Percentiles rank a stretch among this genome's conserved stretches.
These are phyloP conservation scores for Achaetomium macrosporum DNA, from an alignment of 2,329 filamentous ascomycete species.

Conservation along the genomic window DNA sequence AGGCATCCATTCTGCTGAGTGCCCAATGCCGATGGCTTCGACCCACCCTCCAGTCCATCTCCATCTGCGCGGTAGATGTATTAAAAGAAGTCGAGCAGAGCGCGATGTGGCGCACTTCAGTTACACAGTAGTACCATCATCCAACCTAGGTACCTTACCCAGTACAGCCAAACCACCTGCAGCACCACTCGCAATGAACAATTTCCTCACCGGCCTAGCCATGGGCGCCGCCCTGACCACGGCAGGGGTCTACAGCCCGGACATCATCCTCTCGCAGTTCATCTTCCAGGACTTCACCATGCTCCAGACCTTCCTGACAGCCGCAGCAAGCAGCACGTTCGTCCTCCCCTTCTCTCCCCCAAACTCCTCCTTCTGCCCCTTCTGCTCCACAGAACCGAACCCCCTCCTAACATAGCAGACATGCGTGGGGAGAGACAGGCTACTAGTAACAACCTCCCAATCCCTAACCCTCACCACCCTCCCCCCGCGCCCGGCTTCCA, in stretches of 20 bases:
- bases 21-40: not conserved
- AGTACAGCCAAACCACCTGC: too few species aligned
- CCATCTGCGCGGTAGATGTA: too few species aligned
- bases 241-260: constrained; percentile 55
- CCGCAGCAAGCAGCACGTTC: constrained; percentile 57
- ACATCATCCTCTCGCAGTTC: constrained; percentile 56
- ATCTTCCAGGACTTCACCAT: constrained; percentile 58
- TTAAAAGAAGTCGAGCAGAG: too few species aligned
- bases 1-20: not conserved
- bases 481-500: constrained; percentile 44
- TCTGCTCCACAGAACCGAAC: too few species aligned
- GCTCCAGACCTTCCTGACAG: constrained; percentile 58
- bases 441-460: constrained; percentile 42
- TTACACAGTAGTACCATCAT: too few species aligned
- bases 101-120: too few species aligned
- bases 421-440: constrained; percentile 32
- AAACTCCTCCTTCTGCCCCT: not conserved
- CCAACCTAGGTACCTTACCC: too few species aligned
- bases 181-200: constrained; percentile 15
- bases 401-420: too few species aligned
- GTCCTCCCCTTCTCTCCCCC: constrained; percentile 25
- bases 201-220: constrained; percentile 42
- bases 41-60: not conserved
- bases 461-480: constrained; percentile 38
- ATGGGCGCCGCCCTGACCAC: constrained; percentile 58